Conservation (phyloP, 73 alveolate genomes). For the Symbiodinium pilosum region DNA sequence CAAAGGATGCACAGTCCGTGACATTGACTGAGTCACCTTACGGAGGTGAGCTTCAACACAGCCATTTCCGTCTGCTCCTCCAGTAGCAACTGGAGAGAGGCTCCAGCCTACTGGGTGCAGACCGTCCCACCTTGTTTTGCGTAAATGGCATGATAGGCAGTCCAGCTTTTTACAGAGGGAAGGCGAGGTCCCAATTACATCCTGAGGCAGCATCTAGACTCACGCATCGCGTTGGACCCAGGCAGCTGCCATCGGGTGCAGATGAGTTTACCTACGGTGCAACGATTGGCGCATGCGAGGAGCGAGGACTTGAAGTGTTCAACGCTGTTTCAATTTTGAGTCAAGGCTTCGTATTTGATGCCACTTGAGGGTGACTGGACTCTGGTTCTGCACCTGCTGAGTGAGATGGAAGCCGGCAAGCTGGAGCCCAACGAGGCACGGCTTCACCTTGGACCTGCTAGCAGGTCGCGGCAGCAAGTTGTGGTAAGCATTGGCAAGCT, state of each 20-base stretch:
- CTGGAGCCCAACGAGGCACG: conserved; percentile 45
- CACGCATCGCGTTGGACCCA: background rate
- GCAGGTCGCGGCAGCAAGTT: background rate
- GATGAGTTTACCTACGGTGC: conserved; percentile 51
- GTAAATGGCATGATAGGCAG: conserved; percentile 9
- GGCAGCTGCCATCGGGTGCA: conserved; percentile 21
- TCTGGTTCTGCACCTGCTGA: conserved; percentile 25
- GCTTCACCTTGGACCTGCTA: background rate
- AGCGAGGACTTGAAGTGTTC: background rate
- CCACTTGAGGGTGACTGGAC: background rate
- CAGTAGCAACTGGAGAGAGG: conserved; percentile 63
- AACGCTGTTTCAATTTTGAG: no score
- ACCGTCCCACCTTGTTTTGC: background rate
- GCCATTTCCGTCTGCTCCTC: conserved; percentile 52
- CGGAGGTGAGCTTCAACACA: conserved; percentile 32
- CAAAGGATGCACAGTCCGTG: background rate
- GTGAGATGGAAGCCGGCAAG: conserved; percentile 35
- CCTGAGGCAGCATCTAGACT: background rate
- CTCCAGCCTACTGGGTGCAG: background rate
- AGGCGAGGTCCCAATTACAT: background rate
- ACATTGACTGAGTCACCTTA: no score
- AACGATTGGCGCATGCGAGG: conserved; percentile 58
- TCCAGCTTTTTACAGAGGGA: conserved; percentile 33
- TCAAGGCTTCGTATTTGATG: background rate
- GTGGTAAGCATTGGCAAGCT: background rate